Evolutionary conservation across 2,329 filamentous ascomycete genomes (phyloP).

Genomic region (Volutella citrinella): DNA sequence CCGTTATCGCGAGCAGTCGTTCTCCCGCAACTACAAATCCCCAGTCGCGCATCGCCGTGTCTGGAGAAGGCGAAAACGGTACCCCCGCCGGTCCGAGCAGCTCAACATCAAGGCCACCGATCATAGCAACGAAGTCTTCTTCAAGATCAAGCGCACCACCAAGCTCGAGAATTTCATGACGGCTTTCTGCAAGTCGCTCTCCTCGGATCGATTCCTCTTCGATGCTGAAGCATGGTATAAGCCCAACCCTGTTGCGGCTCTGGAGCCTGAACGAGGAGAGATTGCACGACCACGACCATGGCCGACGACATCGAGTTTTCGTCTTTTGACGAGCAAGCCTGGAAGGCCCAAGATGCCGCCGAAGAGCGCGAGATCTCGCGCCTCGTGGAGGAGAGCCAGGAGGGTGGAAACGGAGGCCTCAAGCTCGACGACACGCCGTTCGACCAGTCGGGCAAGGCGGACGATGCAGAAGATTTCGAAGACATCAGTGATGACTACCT

Average conservation of each 20-base stretch:
- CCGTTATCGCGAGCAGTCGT: no score
- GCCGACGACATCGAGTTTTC: slow-evolving; percentile 31
- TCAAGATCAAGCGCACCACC: slow-evolving; percentile 98
- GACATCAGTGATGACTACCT: slow-evolving; percentile 92
- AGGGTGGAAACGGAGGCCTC: slow-evolving; percentile 35
- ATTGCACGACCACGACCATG: slow-evolving; percentile 29
- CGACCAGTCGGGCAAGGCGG: slow-evolving; percentile 75
- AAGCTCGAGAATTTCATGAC: slow-evolving; percentile 97
- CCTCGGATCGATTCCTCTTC: slow-evolving; percentile 89
- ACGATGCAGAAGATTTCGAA: slow-evolving; percentile 86
- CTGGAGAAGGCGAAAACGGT: slow-evolving; percentile 44
- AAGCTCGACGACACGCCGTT: slow-evolving; percentile 47
- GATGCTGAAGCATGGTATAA: slow-evolving; percentile 43
- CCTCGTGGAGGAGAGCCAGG: slow-evolving; percentile 41
- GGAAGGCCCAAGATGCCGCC: slow-evolving; percentile 43
- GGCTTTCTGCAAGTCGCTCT: slow-evolving; percentile 87
- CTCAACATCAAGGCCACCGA: slow-evolving; percentile 99
- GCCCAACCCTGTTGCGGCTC: slow-evolving; percentile 16
- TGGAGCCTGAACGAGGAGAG: slow-evolving; percentile 20
- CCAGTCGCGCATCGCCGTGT: no score
- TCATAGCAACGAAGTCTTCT: slow-evolving; percentile 99
- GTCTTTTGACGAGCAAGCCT: slow-evolving; percentile 33
- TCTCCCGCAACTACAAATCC: no score
- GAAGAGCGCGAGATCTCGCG: slow-evolving; percentile 48
- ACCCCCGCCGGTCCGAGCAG: slow-evolving; percentile 66